Evolutionary conservation across 75 land plant species (phyloP).

Genomic region (Chamaecyparis obtusa): DNA sequence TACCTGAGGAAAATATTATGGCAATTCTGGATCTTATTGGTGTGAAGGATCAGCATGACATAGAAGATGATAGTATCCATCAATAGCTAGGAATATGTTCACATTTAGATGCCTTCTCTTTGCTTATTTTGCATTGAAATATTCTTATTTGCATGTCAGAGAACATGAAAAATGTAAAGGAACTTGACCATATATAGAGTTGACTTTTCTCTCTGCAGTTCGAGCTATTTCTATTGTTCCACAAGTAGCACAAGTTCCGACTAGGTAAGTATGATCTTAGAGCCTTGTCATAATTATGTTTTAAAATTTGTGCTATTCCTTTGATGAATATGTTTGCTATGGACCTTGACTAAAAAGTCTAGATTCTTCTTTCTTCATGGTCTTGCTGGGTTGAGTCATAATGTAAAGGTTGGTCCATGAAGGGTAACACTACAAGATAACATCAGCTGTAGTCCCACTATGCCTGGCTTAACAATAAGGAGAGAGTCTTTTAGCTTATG

Average conservation of each 20-base stretch:
- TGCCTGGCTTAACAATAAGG: not conserved
- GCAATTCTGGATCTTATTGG: conserved; percentile 12
- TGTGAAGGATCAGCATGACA: not conserved
- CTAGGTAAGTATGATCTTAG: conserved; percentile 3
- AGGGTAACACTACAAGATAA: not conserved
- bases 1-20: conserved; percentile 7
- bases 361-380: not conserved
- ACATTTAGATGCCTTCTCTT: not conserved
- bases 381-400: not conserved
- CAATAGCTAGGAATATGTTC: not conserved
- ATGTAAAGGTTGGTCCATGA: not conserved
- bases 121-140: not conserved
- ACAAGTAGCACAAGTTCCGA: not conserved
- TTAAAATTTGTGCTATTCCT: too few relatives aligned
- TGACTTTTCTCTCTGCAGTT: conserved; percentile 6
- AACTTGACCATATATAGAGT: conserved; percentile 2
- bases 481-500: not conserved
- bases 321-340: not conserved
- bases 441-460: not conserved
- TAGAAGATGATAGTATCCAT: conserved; percentile 10
- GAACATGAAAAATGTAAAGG: not conserved
- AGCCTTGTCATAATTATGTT: not conserved
- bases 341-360: not conserved
- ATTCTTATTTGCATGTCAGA: not conserved
- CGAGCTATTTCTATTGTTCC: conserved; percentile 4